Evolutionary conservation across 2,329 filamentous ascomycete genomes (phyloP), one percentile per base, ranked within the genome.

Genomic region (Clarireedia hainanense): DNA sequence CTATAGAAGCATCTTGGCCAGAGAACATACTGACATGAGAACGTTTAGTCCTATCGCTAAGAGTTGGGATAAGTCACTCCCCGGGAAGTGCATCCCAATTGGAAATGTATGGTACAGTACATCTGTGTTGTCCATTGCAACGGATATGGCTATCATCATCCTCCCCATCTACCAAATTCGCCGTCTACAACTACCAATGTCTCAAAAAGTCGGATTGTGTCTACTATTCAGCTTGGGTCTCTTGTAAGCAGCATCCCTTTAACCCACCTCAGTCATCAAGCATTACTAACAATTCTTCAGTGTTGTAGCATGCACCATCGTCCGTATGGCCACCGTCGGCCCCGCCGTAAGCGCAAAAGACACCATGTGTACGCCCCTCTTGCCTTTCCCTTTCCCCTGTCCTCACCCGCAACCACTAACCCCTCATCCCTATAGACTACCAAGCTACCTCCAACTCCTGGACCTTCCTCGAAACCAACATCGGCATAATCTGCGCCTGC

Each of bases 121-220:
- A 2, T 81, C 84, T 2, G 83, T 82, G 0, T 76, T 86, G 55
- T 86, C 86, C 69, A 84, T 87, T 60, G 80, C 83, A 52, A 85
- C 84, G 17, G 84, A 87, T 60, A 69, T 87, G 42, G 79, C 80
- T 39, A 80, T 87, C 36, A 71, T 88, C 14, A 78, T 85, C 47
- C 72, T 86, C 14, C 84, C 83, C 0, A 81, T 45, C 9, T 30
- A 52, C 23, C 26, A 52, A 30, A 43, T 86, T 71, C 82, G 83
- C 2, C 80, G 85, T 43, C 68, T 87, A 75, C 78, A 80, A 37
- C 70, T 87, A 15, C 83, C 82, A 1, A 74, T 68, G 58, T 85
- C 83, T 60, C 83, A 87, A 63, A 87, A 86, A 68, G 75, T 80
- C 17, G 40, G 27, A 30, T 20, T 58, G 27, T 55, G 54, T 6